Percentiles rank a stretch among this genome's conserved stretches.
Evolutionary conservation across 2,329 filamentous ascomycete species (phyloP).

Genomic region (Sporothrix dimorphospora): DNA sequence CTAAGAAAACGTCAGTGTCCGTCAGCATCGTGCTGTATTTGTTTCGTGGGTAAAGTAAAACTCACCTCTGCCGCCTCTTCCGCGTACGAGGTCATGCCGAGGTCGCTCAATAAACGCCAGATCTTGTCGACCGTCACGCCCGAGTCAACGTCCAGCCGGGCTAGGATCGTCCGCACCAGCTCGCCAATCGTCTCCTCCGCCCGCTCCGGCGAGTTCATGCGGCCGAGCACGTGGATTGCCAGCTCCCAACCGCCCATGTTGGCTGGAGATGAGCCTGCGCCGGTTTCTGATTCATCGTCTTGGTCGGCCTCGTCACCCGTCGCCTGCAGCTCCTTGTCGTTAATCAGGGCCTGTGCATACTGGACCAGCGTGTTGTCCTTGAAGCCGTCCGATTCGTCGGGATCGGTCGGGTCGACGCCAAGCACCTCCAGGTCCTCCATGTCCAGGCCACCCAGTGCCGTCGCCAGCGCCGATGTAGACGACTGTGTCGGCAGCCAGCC

Average conservation of each 20-base stretch:
- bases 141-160: constrained; percentile 64
- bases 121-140: constrained; percentile 77
- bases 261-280: constrained; percentile 29
- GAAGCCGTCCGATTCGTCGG: constrained; percentile 64
- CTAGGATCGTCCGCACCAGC: constrained; percentile 69
- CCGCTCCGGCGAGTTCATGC: constrained; percentile 72
- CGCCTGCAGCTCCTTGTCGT: constrained; percentile 53
- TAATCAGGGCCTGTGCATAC: constrained; percentile 72
- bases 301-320: constrained; percentile 35
- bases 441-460: constrained; percentile 65
- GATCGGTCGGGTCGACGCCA: constrained; percentile 63
- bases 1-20: constrained; percentile 47
- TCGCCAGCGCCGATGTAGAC: constrained; percentile 52
- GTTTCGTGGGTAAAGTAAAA: constrained; percentile 27
- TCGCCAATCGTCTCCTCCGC: constrained; percentile 75
- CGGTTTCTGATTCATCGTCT: constrained; percentile 34
- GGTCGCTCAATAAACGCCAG: constrained; percentile 73
- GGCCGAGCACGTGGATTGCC: constrained; percentile 78
- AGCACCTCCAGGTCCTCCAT: constrained; percentile 84
- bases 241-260: constrained; percentile 83
- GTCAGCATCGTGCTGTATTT: neutral
- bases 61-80: constrained; percentile 80
- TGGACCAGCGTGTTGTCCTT: constrained; percentile 78
- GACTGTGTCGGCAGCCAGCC: constrained; percentile 74
- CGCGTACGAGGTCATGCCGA: constrained; percentile 78